Evolutionary conservation across 352 stramenopile species (phyloP).

Genomic region (Pythium pyrilobum): DNA sequence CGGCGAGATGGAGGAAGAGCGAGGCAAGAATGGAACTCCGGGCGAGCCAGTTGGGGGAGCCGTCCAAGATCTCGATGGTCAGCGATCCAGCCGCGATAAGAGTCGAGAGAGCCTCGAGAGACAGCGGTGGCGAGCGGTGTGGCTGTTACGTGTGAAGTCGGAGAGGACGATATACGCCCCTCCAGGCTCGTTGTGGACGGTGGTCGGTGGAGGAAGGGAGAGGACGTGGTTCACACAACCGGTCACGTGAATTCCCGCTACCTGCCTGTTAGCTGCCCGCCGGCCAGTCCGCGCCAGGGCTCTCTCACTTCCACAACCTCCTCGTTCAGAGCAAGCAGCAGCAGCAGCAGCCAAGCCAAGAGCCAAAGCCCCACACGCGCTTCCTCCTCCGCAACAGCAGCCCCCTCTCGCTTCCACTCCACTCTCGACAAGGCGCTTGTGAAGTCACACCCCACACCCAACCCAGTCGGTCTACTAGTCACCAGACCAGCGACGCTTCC

Average conservation of each 20-base stretch:
- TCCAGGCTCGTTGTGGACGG: too few species aligned
- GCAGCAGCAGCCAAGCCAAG: slow-evolving; percentile 2
- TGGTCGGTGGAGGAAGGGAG: background rate
- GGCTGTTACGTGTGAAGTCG: background rate
- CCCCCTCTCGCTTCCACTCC: background rate
- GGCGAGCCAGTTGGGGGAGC: too few species aligned
- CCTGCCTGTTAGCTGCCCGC: too few species aligned
- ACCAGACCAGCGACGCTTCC: background rate
- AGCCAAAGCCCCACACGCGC: background rate
- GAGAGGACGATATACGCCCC: background rate
- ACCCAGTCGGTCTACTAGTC: background rate
- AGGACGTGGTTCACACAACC: slow-evolving; percentile 4
- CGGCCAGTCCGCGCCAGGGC: background rate
- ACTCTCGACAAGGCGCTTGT: slow-evolving; percentile 2
- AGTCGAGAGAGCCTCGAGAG: slow-evolving; percentile 1
- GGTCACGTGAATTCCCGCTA: background rate
- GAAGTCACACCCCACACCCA: slow-evolving; percentile 6
- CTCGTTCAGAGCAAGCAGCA: slow-evolving; percentile 11
- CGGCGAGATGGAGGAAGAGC: slow-evolving; percentile 1
- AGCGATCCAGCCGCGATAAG: background rate
- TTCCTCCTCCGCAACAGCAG: background rate
- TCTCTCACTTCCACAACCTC: slow-evolving; percentile 19
- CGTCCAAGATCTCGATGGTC: background rate
- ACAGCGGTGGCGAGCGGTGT: too few species aligned
- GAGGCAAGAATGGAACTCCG: too few species aligned